Evolutionary conservation across 164 flowering plant genomes (phyloP), one percentile per base, ranked within the genome.

Genomic region (Litsea cubeba): DNA sequence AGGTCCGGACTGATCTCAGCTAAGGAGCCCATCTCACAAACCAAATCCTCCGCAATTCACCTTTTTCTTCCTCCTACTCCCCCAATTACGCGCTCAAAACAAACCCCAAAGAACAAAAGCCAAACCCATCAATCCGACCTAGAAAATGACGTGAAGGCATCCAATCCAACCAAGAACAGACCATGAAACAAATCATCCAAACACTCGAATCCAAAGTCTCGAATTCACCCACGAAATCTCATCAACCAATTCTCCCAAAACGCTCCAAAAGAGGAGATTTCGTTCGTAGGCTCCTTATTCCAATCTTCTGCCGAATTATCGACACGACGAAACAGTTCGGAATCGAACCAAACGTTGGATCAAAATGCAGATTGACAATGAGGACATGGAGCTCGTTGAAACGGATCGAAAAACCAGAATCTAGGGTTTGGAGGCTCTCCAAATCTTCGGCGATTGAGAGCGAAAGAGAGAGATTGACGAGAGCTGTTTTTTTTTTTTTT

Each of bases 1-100:
- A 94, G 88, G 72, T 89, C 94, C 73, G 86, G 97, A 81, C 97
- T 92, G 72, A 91, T 75, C 22, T 80, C 76, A 14, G 93, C 86
- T 40, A 92, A 66, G 20, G 88, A 79, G 81, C 80, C 88, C 93
- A 89, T 89, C 69, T 74, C 64, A 30, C 49, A 14, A 71, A 7
- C 24, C 26, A 17, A 65, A 22, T 18, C 23, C 70, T 20, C 24
- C 32, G 1, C 12, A 6, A 2, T 17, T 54, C 32, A 49, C 26
- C 58, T n/a, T 14, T n/a, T n/a, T 3, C 51, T 50, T 7, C 57
- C 23, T 60, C 63, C 23, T 6, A 60, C 23, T 18, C 5, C 24
- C 63, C 23, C 24, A 23, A 18, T 23, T n/a, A 17, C 63, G 63
- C 23, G 7, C 25, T 26, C 35, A 14, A 64, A 64, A 14, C 35